These are phyloP conservation scores for Allodekkera sacchari DNA, from an alignment of 805 yeast species.

Conservation along the genomic window DNA sequence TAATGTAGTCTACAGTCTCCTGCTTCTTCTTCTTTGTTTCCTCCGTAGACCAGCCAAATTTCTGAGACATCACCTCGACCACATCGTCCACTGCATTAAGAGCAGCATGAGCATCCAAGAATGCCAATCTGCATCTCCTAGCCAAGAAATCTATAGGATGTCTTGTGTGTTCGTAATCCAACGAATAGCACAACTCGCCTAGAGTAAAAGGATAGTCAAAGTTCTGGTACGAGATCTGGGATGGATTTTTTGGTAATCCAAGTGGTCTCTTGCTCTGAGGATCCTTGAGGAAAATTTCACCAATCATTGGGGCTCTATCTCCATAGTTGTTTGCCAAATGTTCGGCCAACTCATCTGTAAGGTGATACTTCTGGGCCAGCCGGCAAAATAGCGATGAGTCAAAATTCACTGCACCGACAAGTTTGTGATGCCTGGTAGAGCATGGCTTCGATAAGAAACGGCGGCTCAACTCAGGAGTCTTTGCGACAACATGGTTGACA, in stretches of 20 bases:
- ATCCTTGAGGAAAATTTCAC: conserved; percentile 44
- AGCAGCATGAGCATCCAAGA: conserved; percentile 82
- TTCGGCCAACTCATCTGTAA: conserved; percentile 67
- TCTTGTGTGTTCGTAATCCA: conserved; percentile 76
- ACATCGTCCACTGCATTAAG: conserved; percentile 74
- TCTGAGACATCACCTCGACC: conserved; percentile 75
- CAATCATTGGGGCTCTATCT: conserved; percentile 73
- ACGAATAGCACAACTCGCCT: conserved; percentile 80
- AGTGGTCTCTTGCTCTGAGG: conserved; percentile 56
- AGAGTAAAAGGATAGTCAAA: conserved; percentile 81
- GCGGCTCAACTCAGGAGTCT: conserved; percentile 27
- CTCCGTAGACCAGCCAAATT: conserved; percentile 62
- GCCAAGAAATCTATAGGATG: conserved; percentile 86
- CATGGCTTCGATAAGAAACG: conserved; percentile 31
- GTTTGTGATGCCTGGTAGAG: conserved; percentile 43
- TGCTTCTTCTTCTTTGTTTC: conserved; percentile 45
- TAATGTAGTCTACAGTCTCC: conserved; percentile 49
- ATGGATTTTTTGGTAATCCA: conserved; percentile 30
- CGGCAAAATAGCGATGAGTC: conserved; percentile 66
- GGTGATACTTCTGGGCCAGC: conserved; percentile 67
- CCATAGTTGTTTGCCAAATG: conserved; percentile 87
- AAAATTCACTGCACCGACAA: conserved; percentile 80
- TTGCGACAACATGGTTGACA: conserved; percentile 58
- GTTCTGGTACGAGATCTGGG: conserved; percentile 27
- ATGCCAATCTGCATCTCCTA: conserved; percentile 89